A percentile compares a stretch with the other conserved stretches of the same genome.
phyloP scores from a whole-genome alignment of 441 rosid species.

The Sinapis alba region DNA sequence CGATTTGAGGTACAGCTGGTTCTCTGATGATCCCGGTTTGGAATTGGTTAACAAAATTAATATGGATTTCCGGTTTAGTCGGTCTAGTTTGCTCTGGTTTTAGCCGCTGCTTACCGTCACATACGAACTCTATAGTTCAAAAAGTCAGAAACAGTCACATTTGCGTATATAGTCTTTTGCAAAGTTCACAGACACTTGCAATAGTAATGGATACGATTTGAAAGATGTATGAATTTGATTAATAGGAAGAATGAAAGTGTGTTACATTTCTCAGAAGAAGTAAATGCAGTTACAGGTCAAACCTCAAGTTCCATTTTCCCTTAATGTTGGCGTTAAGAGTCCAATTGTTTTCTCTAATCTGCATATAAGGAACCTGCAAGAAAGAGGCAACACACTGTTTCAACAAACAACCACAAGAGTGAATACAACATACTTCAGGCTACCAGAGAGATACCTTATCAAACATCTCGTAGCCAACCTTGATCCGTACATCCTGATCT shows the following conservation, averaged over 20 bases:
- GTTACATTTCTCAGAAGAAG: slow-evolving; percentile 30
- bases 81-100: slow-evolving; percentile 1
- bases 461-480: slow-evolving; percentile 72
- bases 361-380: slow-evolving; percentile 78
- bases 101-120: background rate
- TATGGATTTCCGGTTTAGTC: background rate
- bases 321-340: slow-evolving; percentile 69
- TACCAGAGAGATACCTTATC: slow-evolving; percentile 54
- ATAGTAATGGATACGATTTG: slow-evolving; percentile 1
- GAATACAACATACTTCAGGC: background rate
- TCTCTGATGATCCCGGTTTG: slow-evolving; percentile 2
- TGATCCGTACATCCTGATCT: slow-evolving; percentile 81
- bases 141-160: background rate
- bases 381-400: slow-evolving; percentile 2
- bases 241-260: slow-evolving; percentile 25
- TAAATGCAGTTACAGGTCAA: slow-evolving; percentile 57
- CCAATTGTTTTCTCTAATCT: slow-evolving; percentile 92
- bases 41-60: background rate
- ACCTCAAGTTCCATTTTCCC: slow-evolving; percentile 81
- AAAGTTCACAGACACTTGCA: background rate
- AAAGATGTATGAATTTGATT: slow-evolving; percentile 20
- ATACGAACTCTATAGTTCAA: background rate
- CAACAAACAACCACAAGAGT: background rate
- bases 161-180: background rate
- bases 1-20: background rate